Conservation (phyloP, 139 green algal species). For the Closterium sp. region DNA sequence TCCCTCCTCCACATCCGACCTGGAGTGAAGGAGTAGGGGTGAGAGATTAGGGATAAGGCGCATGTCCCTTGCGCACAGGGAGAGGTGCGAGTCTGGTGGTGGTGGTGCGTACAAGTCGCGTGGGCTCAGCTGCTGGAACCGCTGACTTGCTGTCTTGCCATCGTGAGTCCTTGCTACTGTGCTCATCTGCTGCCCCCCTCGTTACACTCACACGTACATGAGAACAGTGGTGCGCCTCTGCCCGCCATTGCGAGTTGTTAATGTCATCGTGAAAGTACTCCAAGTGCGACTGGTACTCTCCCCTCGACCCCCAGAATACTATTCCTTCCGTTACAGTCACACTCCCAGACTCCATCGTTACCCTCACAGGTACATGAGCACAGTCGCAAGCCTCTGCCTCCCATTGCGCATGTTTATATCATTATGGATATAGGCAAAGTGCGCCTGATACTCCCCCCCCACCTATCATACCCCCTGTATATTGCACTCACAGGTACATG, state of each 20-base stretch:
- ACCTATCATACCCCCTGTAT: neutral
- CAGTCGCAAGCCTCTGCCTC: conserved; percentile 72
- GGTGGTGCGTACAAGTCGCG: neutral
- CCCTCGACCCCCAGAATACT: conserved; percentile 47
- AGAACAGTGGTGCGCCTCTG: too few relatives aligned
- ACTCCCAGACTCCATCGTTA: neutral
- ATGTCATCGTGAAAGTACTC: too few relatives aligned
- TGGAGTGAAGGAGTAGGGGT: neutral
- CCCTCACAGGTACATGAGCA: conserved; percentile 75
- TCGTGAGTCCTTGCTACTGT: too few relatives aligned
- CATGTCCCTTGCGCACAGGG: neutral
- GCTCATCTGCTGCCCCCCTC: too few relatives aligned
- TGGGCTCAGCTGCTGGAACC: conserved; percentile 10
- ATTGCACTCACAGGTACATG: conserved; percentile 67
- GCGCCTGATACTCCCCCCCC: conserved; percentile 54
- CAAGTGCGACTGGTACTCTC: too few relatives aligned
- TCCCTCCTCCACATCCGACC: conserved; percentile 68
- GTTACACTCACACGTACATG: too few relatives aligned
- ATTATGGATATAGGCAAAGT: conserved; percentile 74
- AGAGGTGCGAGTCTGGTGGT: neutral
- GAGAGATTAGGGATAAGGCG: neutral
- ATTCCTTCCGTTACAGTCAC: too few relatives aligned
- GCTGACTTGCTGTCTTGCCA: too few relatives aligned
- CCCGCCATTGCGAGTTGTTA: too few relatives aligned
- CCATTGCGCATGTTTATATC: conserved; percentile 64